Evolutionary conservation across 371 early-diverging fungal species (phyloP).

Genomic region (Ordospora colligata): DNA sequence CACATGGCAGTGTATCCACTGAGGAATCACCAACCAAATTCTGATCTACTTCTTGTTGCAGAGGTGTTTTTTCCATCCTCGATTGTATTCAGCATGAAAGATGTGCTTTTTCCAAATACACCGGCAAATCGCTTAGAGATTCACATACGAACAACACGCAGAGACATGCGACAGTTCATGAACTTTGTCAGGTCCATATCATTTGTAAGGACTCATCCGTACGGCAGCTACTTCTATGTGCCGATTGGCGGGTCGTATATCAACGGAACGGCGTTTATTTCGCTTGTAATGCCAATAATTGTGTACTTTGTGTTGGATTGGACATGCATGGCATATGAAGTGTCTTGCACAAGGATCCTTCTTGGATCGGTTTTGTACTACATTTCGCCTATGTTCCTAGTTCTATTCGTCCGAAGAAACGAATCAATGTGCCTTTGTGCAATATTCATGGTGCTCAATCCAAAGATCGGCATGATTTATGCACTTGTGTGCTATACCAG

Average conservation of each 20-base stretch:
- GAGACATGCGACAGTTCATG: not conserved
- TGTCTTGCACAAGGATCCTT: not conserved
- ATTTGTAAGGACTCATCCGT: not conserved
- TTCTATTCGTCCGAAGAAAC: not conserved
- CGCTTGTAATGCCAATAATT: not conserved
- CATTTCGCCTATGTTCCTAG: not conserved
- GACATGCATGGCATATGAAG: not conserved
- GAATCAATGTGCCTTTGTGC: not conserved
- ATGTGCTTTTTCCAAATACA: conserved; percentile 13
- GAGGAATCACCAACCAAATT: conserved; percentile 26
- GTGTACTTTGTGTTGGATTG: not conserved
- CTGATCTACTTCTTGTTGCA: conserved; percentile 19
- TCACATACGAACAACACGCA: not conserved
- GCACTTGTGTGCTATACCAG: not conserved
- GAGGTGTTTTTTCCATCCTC: conserved; percentile 9
- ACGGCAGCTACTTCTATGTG: conserved; percentile 30
- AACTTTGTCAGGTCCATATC: conserved; percentile 2
- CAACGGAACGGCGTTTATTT: not conserved
- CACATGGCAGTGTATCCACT: conserved; percentile 2
- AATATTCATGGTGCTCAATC: conserved; percentile 7
- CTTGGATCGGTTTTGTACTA: not conserved
- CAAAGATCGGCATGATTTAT: not conserved
- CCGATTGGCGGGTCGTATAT: not conserved
- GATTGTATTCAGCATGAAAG: not conserved
- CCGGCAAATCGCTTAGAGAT: conserved; percentile 10